phyloP scores from a whole-genome alignment of 352 stramenopile genomes.

The Elongisporangium undulatum region DNA sequence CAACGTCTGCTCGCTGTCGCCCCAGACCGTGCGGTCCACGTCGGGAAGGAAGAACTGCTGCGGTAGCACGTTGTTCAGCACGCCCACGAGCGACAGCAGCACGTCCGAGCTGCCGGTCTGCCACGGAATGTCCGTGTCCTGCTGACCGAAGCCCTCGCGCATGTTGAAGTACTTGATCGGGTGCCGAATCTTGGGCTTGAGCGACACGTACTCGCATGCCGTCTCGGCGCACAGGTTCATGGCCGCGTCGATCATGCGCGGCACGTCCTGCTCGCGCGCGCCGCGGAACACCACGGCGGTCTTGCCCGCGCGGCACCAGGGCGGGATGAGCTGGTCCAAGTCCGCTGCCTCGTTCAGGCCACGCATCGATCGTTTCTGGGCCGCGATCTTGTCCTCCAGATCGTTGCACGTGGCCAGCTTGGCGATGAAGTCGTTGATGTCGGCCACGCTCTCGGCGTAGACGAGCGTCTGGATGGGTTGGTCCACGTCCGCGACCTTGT shows the following conservation, averaged over 20 bases:
- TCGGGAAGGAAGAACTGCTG: conserved; percentile 35
- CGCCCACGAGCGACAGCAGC: conserved; percentile 40
- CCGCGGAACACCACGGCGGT: conserved; percentile 54
- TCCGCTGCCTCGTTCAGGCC: background rate
- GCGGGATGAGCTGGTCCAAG: conserved; percentile 3
- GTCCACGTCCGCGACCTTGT: conserved; percentile 46
- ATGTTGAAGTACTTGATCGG: conserved; percentile 58
- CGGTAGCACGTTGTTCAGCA: conserved; percentile 53
- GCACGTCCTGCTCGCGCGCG: conserved; percentile 38
- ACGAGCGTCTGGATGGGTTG: conserved; percentile 44
- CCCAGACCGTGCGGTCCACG: conserved; percentile 18
- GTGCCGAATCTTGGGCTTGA: conserved; percentile 53
- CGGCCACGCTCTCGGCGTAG: conserved; percentile 39
- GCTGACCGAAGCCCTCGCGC: conserved; percentile 47
- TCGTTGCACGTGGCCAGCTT: conserved; percentile 27
- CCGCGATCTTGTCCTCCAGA: background rate
- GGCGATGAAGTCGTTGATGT: conserved; percentile 33
- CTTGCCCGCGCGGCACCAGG: conserved; percentile 37
- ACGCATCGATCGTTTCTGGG: background rate
- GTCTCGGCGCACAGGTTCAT: conserved; percentile 35
- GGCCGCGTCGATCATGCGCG: conserved; percentile 28
- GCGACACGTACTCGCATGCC: conserved; percentile 42
- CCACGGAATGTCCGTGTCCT: conserved; percentile 26
- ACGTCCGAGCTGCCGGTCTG: conserved; percentile 46
- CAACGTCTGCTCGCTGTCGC: conserved; percentile 4